These are phyloP conservation scores for Botrytis cinerea DNA, from an alignment of 2,329 filamentous ascomycete genomes.

Conservation along the genomic window DNA sequence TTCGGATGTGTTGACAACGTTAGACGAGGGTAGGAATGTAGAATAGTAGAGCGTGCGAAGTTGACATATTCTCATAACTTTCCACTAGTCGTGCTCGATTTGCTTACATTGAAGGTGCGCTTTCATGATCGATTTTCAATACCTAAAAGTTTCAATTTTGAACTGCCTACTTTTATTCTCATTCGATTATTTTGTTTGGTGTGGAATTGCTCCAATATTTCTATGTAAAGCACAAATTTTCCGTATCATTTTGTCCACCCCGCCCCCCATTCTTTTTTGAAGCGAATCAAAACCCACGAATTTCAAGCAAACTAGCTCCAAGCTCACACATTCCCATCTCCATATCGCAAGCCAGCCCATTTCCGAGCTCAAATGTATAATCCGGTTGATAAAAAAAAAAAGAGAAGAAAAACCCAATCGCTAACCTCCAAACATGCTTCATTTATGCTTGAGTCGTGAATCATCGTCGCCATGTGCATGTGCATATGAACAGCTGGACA, in stretches of 20 bases:
- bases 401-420: slow-evolving; percentile 32
- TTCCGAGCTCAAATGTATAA: slow-evolving; percentile 1
- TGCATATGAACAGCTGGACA: slow-evolving; percentile 24
- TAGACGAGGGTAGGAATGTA: slow-evolving; percentile 10
- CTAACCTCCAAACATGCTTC: slow-evolving; percentile 36
- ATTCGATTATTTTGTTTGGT: slow-evolving; percentile 16
- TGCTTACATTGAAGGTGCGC: slow-evolving; percentile 6
- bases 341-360: slow-evolving; percentile 3
- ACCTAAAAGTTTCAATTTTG: neutral
- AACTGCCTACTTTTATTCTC: neutral
- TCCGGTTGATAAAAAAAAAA: slow-evolving; percentile 17
- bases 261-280: slow-evolving; percentile 16
- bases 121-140: slow-evolving; percentile 9
- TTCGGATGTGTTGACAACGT: neutral
- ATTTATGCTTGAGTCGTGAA: slow-evolving; percentile 31
- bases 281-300: slow-evolving; percentile 17
- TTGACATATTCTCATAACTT: slow-evolving; percentile 11
- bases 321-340: neutral
- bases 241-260: slow-evolving; percentile 14
- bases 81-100: slow-evolving; percentile 15
- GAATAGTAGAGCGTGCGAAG: slow-evolving; percentile 20
- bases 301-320: slow-evolving; percentile 11
- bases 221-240: slow-evolving; percentile 12
- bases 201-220: slow-evolving; percentile 18
- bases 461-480: slow-evolving; percentile 23